Evolutionary conservation across 768 basidiomycete genomes (phyloP).

Genomic region (Gyrodon lividus): DNA sequence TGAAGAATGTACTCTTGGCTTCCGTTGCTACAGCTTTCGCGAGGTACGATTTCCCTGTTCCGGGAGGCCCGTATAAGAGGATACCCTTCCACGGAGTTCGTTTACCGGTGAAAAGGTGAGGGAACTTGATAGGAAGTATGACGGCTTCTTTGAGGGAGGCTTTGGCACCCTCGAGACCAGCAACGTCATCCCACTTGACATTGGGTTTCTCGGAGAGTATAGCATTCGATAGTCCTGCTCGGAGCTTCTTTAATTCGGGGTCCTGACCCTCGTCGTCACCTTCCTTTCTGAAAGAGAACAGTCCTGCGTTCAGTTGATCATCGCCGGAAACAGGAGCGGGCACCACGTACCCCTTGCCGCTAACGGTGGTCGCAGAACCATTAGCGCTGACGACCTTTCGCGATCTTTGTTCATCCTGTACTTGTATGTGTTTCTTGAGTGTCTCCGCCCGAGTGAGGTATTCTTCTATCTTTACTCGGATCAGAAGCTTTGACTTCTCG

Average conservation of each 20-base stretch:
- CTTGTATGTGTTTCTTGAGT: conserved; percentile 76
- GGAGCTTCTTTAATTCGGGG: conserved; percentile 92
- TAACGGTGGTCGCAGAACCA: conserved; percentile 40
- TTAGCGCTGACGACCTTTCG: conserved; percentile 50
- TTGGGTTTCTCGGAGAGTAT: conserved; percentile 94
- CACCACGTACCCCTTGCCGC: conserved; percentile 46
- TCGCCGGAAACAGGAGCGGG: neutral
- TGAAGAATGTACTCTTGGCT: conserved; percentile 98
- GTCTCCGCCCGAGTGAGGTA: conserved; percentile 91
- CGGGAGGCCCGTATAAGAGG: conserved; percentile 94
- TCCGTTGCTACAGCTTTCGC: conserved; percentile 99
- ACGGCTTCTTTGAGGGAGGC: conserved; percentile 97
- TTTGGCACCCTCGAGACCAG: conserved; percentile 93
- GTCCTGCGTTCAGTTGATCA: neutral
- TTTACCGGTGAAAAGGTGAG: conserved; percentile 97
- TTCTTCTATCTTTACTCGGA: conserved; percentile 85
- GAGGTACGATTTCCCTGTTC: conserved; percentile 94
- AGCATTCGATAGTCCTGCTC: conserved; percentile 84
- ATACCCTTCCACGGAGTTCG: conserved; percentile 98
- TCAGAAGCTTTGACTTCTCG: conserved; percentile 83
- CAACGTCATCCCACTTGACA: conserved; percentile 98
- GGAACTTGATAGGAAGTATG: conserved; percentile 99
- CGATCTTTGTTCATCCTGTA: conserved; percentile 56
- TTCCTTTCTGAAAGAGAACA: conserved; percentile 35
- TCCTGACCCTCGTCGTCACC: conserved; percentile 70